phyloP scores from a whole-genome alignment of 2,329 filamentous ascomycete species.

The Tolypocladium pustulatum region DNA sequence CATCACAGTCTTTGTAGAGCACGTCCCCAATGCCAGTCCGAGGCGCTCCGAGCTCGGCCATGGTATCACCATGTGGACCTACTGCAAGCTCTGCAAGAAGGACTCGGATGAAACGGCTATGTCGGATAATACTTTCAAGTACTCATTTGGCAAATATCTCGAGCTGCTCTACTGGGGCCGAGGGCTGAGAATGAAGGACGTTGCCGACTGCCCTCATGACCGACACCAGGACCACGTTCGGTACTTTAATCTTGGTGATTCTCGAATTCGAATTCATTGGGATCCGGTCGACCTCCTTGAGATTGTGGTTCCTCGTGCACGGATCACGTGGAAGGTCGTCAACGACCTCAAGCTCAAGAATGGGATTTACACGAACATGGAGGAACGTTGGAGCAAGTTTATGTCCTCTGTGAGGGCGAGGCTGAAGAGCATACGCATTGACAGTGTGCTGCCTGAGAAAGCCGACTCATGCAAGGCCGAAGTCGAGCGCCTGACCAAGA shows the following conservation, averaged over 20 bases:
- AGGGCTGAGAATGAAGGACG: constrained; percentile 62
- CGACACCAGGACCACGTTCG: constrained; percentile 85
- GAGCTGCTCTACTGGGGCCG: constrained; percentile 94
- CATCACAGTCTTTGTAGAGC: constrained; percentile 79
- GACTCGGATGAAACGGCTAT: constrained; percentile 85
- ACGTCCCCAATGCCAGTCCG: constrained; percentile 31
- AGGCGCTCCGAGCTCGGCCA: constrained; percentile 32
- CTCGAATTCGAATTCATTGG: constrained; percentile 81
- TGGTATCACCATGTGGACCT: constrained; percentile 95
- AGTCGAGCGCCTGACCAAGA: constrained; percentile 67
- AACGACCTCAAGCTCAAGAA: constrained; percentile 90
- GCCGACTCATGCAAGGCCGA: constrained; percentile 71
- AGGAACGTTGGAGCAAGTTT: constrained; percentile 75
- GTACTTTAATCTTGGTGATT: constrained; percentile 82
- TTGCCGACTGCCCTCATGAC: constrained; percentile 73
- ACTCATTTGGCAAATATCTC: constrained; percentile 97
- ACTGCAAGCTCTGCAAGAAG: constrained; percentile 82
- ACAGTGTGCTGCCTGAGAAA: constrained; percentile 83
- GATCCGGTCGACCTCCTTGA: constrained; percentile 88
- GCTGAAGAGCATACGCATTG: constrained; percentile 79
- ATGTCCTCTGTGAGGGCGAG: constrained; percentile 78
- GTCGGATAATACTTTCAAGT: constrained; percentile 93
- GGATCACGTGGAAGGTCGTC: constrained; percentile 96
- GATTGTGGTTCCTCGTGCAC: constrained; percentile 80
- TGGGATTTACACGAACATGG: constrained; percentile 71